Base-by-base conservation (phyloP, 306 rosid species). In the Glycine soja region DNA sequence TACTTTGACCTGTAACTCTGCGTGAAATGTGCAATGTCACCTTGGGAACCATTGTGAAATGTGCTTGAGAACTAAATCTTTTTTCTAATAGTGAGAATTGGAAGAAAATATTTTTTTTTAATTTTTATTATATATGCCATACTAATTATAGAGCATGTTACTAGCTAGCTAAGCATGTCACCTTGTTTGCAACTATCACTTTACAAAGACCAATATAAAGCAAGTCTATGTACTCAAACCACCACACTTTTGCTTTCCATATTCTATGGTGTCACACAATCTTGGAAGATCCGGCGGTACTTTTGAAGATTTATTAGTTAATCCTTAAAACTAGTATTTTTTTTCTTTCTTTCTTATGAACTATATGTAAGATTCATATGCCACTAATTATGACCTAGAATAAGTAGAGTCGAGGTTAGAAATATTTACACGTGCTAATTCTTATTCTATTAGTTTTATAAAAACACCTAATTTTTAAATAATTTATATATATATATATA, bases 151-250 rank as follows among this genome's bases (percentile, higher is more conserved):
- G 43, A 40, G 43, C 50, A 46, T 46, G 3, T 46, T 46, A 46
- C 19, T 62, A 61, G 14, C 15, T 12, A 63, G n/a, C 5, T 63
- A 10, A 32, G 18, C 69, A 63, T 61, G 68, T 4, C 6, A 24
- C 4, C 11, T 15, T 57, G 63, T 8, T 62, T 59, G 14, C 66
- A 24, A 59, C 40, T 19, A 59, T 10, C 7, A 59, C 34, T 10
- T 3, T 59, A 59, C 66, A 59, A 8, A 18, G 13, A 19, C 64
- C 64, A 18, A 43, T 52, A 72, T 40, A 40, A n/a, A 54, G 10
- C 7, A 54, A 38, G 52, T 32, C 40, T 32, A 6, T 53, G 4
- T 61, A 58, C 79, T 75, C 57, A 45, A 75, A 19, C 80, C 80
- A 75, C 57, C 14, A 24, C 63, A 62, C 11, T 30, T 76, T 62